Conservation (phyloP, 176 grass and related monocot genomes). For the Saccharum officinarum region DNA sequence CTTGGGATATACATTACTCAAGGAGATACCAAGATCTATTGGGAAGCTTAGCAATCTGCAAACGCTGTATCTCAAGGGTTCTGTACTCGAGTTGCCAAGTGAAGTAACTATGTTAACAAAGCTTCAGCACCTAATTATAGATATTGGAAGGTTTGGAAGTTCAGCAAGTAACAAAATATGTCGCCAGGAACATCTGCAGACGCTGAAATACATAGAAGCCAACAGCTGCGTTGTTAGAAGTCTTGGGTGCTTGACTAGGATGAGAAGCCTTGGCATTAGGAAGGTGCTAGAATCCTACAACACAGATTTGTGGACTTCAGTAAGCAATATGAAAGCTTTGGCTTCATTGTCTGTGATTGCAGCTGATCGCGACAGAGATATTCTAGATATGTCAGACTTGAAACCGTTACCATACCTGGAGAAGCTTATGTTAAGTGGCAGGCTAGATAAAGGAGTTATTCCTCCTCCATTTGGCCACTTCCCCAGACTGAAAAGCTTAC, state of each 20-base stretch:
- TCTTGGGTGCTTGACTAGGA: slow-evolving; percentile 19
- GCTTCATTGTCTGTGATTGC: slow-evolving; percentile 12
- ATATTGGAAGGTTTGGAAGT: neutral
- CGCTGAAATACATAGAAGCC: slow-evolving; percentile 29
- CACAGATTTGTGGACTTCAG: slow-evolving; percentile 36
- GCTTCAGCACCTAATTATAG: slow-evolving; percentile 36
- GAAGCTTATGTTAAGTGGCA: slow-evolving; percentile 39
- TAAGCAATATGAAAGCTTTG: slow-evolving; percentile 41
- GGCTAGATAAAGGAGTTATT: slow-evolving; percentile 22
- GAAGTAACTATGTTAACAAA: slow-evolving; percentile 31
- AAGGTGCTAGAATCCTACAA: slow-evolving; percentile 26
- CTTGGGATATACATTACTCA: slow-evolving; percentile 35
- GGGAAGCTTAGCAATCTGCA: slow-evolving; percentile 42
- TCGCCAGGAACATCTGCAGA: slow-evolving; percentile 19
- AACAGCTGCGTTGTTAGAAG: slow-evolving; percentile 1
- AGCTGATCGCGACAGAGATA: slow-evolving; percentile 11
- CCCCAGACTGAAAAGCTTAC: slow-evolving; percentile 13
- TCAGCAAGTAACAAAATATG: slow-evolving; percentile 13
- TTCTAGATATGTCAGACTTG: slow-evolving; percentile 24
- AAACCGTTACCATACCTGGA: slow-evolving; percentile 19
- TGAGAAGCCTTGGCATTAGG: slow-evolving; percentile 31
- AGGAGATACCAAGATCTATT: slow-evolving; percentile 37
- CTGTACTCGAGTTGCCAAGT: slow-evolving; percentile 37
- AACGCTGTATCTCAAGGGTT: slow-evolving; percentile 39
- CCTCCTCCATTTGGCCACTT: slow-evolving; percentile 6